Evolutionary conservation across 2,329 filamentous ascomycete species (phyloP), one percentile per base, ranked within the genome.

Genomic region (Coniochaeta ligniaria): DNA sequence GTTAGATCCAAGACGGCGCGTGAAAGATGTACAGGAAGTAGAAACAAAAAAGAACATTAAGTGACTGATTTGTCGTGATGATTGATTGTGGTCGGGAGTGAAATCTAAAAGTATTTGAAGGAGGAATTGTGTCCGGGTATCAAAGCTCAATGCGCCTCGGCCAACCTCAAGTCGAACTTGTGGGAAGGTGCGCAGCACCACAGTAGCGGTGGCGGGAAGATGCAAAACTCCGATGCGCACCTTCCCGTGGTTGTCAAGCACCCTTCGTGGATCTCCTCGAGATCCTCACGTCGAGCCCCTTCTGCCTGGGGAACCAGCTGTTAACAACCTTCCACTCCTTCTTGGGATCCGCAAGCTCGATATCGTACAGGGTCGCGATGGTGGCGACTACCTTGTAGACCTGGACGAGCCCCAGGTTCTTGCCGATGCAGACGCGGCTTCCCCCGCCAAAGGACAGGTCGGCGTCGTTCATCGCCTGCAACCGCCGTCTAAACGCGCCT

Each of bases 341-440:
- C 56, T 58, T 31, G 22, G 56, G 56, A 14, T 58, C 56, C 1
- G 26, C 61, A 58, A 68, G 56, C 59, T 61, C 62, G 38, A 68
- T 60, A 6, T 67, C 65, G 36, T 64, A 82, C 36, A 69, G 70
- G 4, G 66, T 68, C 61, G 82, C 75, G 22, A 83, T 60, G n/a
- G 78, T 82, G 0, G 80, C 72, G 1, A 74, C 65, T 14, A 69
- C 61, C 64, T 75, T 72, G 59, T 73, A 74, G 6, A 74, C 60
- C 61, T 76, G 70, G 6, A 72, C 56, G 7, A 67, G 59, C 0
- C 68, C 74, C 4, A 77, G 56, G 26, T 75, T 65, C 36, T 67
- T 66, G 0, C 74, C 75, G 2, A 74, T 60, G 52, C 74, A 78
- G 8, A 68, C 67, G 1, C 74, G 62, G 6, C 70, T 67, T 0